Evolutionary conservation across 768 basidiomycete genomes (phyloP).

Genomic region (Termitomyces sp.): DNA sequence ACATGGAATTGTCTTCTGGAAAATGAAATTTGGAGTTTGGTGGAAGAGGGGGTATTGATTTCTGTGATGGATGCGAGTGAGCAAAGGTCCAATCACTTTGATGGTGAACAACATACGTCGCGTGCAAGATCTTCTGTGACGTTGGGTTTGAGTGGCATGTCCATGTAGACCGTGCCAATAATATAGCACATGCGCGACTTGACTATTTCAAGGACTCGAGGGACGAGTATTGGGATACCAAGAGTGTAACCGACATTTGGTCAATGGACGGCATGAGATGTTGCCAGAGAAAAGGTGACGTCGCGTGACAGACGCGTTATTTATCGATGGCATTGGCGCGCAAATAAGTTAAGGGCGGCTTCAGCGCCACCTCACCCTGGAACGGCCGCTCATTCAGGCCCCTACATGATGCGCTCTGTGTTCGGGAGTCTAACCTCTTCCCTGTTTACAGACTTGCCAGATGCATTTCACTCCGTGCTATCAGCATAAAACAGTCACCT

Average conservation of each 20-base stretch:
- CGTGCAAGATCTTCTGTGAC: constrained; percentile 92
- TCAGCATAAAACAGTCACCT: no score
- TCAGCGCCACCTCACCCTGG: no score
- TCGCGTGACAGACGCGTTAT: constrained; percentile 2
- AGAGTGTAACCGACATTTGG: constrained; percentile 6
- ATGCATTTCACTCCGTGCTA: no score
- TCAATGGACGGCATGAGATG: constrained; percentile 10
- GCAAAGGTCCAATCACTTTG: neutral
- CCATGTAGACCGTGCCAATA: constrained; percentile 95
- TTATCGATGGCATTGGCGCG: no score
- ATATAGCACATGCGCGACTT: constrained; percentile 86
- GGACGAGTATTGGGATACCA: constrained; percentile 53
- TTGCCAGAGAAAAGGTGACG: no score
- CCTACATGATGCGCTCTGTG: no score
- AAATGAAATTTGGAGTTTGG: constrained; percentile 72
- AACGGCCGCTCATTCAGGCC: no score
- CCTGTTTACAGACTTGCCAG: no score
- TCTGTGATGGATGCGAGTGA: constrained; percentile 37
- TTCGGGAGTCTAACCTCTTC: no score
- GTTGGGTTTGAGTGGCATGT: constrained; percentile 98
- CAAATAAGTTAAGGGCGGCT: no score
- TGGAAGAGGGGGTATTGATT: constrained; percentile 83
- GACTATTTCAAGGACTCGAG: constrained; percentile 80
- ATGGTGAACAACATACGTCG: constrained; percentile 63
- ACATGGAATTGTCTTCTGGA: constrained; percentile 70